Evolutionary conservation across 371 early-diverging fungal species (phyloP).

Genomic region (Dichotomocladium elegans): DNA sequence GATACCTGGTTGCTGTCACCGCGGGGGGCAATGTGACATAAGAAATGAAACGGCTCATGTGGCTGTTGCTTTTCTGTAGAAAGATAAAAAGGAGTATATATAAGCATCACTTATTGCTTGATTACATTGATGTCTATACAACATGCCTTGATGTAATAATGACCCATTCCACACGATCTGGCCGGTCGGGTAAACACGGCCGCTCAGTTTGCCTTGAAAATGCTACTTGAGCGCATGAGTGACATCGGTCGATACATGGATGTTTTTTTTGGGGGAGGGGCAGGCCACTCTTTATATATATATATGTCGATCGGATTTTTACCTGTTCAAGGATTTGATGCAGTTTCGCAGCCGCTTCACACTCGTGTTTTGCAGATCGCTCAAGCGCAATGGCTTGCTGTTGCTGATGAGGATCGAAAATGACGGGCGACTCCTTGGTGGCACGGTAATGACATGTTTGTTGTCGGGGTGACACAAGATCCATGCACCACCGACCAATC

Average conservation of each 20-base stretch:
- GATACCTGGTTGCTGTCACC: not conserved
- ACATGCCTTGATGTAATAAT: not conserved
- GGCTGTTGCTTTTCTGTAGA: not conserved
- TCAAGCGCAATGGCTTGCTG: conserved; percentile 3
- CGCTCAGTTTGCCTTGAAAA: conserved; percentile 17
- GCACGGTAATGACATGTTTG: too few species aligned
- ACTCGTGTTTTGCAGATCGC: conserved; percentile 16
- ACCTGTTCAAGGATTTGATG: conserved; percentile 22
- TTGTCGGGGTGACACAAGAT: too few species aligned
- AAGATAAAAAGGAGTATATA: too few species aligned
- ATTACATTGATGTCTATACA: too few species aligned
- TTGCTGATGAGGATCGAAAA: not conserved
- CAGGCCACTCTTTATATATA: too few species aligned
- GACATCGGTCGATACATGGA: not conserved
- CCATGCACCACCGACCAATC: not conserved
- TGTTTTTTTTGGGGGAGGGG: not conserved
- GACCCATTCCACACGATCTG: conserved; percentile 19
- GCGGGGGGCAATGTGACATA: conserved; percentile 5
- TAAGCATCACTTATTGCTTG: too few species aligned
- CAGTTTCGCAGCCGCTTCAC: conserved; percentile 17
- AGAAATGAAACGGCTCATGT: conserved; percentile 3
- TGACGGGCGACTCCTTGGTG: not conserved
- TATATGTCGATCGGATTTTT: too few species aligned
- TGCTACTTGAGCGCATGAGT: conserved; percentile 4
- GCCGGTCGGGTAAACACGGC: conserved; percentile 18